These are phyloP conservation scores for Mortierella claussenii DNA, from an alignment of 192 early-diverging fungal species.

Conservation along the genomic window DNA sequence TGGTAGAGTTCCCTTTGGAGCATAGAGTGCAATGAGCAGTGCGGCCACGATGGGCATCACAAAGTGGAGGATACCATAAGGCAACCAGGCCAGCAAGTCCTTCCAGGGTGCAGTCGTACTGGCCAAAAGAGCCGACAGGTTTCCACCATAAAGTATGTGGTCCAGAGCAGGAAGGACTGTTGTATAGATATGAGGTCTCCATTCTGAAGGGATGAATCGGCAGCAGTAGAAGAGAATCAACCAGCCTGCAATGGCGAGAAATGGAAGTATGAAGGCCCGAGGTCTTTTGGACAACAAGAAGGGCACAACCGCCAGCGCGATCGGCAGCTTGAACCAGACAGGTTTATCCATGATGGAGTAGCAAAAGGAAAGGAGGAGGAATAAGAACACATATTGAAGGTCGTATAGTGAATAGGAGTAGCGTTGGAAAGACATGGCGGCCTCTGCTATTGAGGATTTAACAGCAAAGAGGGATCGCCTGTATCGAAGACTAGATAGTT, in stretches of 20 bases:
- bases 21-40: constrained; percentile 57
- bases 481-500: not conserved
- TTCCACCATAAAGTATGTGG: constrained; percentile 71
- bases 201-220: constrained; percentile 56
- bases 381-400: constrained; percentile 53
- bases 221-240: constrained; percentile 60
- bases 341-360: constrained; percentile 41
- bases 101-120: constrained; percentile 56
- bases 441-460: not conserved
- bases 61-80: constrained; percentile 76
- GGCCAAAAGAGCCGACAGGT: constrained; percentile 64
- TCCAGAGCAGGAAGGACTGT: constrained; percentile 69
- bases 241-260: constrained; percentile 62
- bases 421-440: constrained; percentile 3
- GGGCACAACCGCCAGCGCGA: constrained; percentile 6
- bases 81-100: constrained; percentile 72
- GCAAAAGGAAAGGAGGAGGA: constrained; percentile 33
- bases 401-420: constrained; percentile 44
- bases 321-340: constrained; percentile 18
- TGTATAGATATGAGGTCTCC: constrained; percentile 69
- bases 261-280: constrained; percentile 56
- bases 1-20: constrained; percentile 55
- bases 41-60: constrained; percentile 66
- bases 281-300: constrained; percentile 35
- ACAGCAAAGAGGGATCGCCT: not conserved